phyloP scores from a whole-genome alignment of 164 flowering plant species.

The Stephania japonica region DNA sequence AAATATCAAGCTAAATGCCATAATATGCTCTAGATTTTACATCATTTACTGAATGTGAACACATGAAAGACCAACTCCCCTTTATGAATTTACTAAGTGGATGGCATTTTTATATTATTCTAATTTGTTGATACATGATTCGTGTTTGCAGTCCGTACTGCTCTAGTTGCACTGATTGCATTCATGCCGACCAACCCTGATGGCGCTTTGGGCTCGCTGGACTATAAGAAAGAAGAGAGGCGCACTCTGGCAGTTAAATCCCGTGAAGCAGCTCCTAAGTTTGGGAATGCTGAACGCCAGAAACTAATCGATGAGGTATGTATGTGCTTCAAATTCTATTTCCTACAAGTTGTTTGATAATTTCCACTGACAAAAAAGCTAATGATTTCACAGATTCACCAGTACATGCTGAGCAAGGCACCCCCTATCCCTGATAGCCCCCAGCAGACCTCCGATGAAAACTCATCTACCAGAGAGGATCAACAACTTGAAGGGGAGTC shows the following conservation, averaged over 20 bases:
- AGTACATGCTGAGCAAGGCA: conserved; percentile 86
- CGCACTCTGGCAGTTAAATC: conserved; percentile 80
- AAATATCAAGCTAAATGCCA: background rate
- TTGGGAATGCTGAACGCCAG: conserved; percentile 81
- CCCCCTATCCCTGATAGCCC: conserved; percentile 56
- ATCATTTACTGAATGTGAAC: background rate
- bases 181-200: conserved; percentile 96
- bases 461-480: conserved; percentile 20
- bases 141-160: conserved; percentile 71
- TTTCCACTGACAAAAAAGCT: background rate
- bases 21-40: background rate
- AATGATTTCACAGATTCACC: conserved; percentile 56
- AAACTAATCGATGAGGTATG: conserved; percentile 84
- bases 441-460: conserved; percentile 27
- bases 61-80: background rate
- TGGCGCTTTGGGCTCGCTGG: conserved; percentile 92
- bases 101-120: background rate
- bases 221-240: conserved; percentile 84
- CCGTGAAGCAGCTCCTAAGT: conserved; percentile 77
- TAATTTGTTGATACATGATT: conserved; percentile 10
- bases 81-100: background rate
- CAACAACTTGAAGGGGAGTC: conserved; percentile 27
- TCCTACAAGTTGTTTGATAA: background rate
- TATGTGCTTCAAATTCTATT: background rate
- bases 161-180: conserved; percentile 91